Evolutionary conservation across 345 rosid species (phyloP), one percentile per base, ranked within the genome.

Genomic region (Bruguiera gymnorhiza): DNA sequence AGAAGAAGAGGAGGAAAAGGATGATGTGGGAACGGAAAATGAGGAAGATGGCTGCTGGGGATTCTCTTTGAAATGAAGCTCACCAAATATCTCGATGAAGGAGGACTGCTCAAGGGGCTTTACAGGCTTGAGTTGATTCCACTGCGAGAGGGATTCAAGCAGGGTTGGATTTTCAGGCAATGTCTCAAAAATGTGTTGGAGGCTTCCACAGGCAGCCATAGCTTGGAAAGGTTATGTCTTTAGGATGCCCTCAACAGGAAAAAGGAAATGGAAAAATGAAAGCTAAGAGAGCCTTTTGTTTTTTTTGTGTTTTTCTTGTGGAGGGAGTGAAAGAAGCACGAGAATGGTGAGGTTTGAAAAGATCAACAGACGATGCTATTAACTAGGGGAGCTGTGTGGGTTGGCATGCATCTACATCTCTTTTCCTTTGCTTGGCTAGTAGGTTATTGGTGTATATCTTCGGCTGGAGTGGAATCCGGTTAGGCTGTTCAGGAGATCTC

Each of bases 191-290:
- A 90, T 83, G 71, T 72, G 91, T 31, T 87, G 89, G 58, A 90
- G 83, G 74, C 97, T 80, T 71, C 83, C 86, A 73, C 85, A 86
- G 69, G 92, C 82, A 55, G 96, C 92, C 97, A 90, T 93, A 71
- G 80, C 15, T 73, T 31, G 67, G 67, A 11, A 2, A 24, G 60
- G 30, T n/a, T 9, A 0, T 10, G 13, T 27, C 60, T 66, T 66
- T 64, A 54, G 55, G 20, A 65, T 63, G 48, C 15, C 50, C 19
- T 31, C 30, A n/a, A 24, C 15, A 51, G 54, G 53, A 4, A n/a
- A 51, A 70, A 55, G 60, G 15, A 24, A 37, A 19, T 63, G 60
- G 46, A n/a, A 24, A 26, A 66, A 29, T 27, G 18, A 31, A 31
- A 20, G 36, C 55, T 1, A 26, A 43, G 36, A 24, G 53, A 27